Conservation (phyloP, 108 stramenopile genomes). For the Pseudonitzschia pungens region DNA sequence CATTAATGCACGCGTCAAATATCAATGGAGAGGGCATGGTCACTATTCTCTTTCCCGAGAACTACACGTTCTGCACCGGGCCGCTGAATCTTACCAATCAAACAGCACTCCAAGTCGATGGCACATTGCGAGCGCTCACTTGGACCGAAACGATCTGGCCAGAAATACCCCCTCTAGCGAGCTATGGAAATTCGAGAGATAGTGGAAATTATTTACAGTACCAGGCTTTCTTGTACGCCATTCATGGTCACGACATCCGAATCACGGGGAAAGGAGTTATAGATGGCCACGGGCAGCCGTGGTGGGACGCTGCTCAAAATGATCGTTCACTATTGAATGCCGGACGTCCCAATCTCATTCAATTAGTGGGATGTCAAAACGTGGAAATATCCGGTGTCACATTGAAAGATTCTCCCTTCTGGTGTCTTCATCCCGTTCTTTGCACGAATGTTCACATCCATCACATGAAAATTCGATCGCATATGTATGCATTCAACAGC, state of each 20-base stretch:
- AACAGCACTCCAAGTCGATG: slow-evolving; percentile 28
- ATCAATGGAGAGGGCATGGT: not conserved
- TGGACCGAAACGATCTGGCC: slow-evolving; percentile 29
- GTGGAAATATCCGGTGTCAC: slow-evolving; percentile 21
- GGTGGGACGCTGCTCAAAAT: slow-evolving; percentile 32
- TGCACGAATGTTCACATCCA: slow-evolving; percentile 35
- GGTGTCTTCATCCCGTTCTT: slow-evolving; percentile 43
- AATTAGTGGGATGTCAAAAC: slow-evolving; percentile 26
- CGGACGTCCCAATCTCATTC: slow-evolving; percentile 32
- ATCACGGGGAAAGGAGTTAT: slow-evolving; percentile 35
- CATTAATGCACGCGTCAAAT: slow-evolving; percentile 3
- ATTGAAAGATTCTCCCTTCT: slow-evolving; percentile 42
- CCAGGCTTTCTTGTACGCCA: slow-evolving; percentile 30
- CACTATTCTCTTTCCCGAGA: slow-evolving; percentile 13
- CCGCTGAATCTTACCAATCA: slow-evolving; percentile 42
- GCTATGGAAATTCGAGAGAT: slow-evolving; percentile 27
- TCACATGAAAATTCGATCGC: slow-evolving; percentile 28
- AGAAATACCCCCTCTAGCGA: slow-evolving; percentile 27
- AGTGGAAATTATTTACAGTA: slow-evolving; percentile 21
- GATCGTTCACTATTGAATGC: not conserved
- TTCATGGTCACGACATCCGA: slow-evolving; percentile 22
- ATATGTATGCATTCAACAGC: slow-evolving; percentile 30
- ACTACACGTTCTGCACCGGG: slow-evolving; percentile 8
- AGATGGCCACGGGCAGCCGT: slow-evolving; percentile 35
- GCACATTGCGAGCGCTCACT: slow-evolving; percentile 14